phyloP scores from a whole-genome alignment of 768 basidiomycete genomes.

The Boletus sp. region DNA sequence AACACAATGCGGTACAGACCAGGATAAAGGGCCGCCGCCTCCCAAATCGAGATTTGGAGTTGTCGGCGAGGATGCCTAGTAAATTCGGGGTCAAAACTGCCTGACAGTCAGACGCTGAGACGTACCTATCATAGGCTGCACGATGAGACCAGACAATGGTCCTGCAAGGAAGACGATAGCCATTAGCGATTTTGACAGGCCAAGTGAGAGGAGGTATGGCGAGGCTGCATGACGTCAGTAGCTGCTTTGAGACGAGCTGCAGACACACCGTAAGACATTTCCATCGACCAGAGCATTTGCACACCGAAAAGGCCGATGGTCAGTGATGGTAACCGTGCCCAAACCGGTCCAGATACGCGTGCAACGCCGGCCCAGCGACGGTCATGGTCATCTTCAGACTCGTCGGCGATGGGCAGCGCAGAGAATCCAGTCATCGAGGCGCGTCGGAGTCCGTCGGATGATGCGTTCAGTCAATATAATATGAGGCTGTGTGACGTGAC shows the following conservation, averaged over 20 bases:
- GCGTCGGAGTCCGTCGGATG: no score
- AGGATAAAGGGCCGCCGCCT: slow-evolving; percentile 87
- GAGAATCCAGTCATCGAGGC: slow-evolving; percentile 51
- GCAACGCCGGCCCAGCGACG: slow-evolving; percentile 52
- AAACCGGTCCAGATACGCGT: slow-evolving; percentile 63
- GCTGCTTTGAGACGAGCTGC: background rate
- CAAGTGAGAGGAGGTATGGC: slow-evolving; percentile 87
- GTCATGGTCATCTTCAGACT: slow-evolving; percentile 37
- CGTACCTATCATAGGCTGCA: slow-evolving; percentile 85
- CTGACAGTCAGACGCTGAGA: background rate
- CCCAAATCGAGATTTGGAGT: slow-evolving; percentile 79
- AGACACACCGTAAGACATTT: slow-evolving; percentile 81
- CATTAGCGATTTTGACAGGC: slow-evolving; percentile 83
- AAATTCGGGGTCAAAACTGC: background rate
- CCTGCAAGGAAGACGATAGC: slow-evolving; percentile 92
- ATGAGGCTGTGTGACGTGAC: background rate
- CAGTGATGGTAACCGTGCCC: slow-evolving; percentile 64
- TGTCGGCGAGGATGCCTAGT: slow-evolving; percentile 71
- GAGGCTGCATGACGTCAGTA: slow-evolving; percentile 45
- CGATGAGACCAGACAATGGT: slow-evolving; percentile 83
- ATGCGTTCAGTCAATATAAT: background rate
- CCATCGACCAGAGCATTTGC: slow-evolving; percentile 90
- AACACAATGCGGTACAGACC: slow-evolving; percentile 62
- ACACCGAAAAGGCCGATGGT: slow-evolving; percentile 83
- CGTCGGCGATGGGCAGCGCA: slow-evolving; percentile 44